These are phyloP conservation scores for Castanospermum australe DNA, from an alignment of 306 rosid species.

Conservation along the genomic window DNA sequence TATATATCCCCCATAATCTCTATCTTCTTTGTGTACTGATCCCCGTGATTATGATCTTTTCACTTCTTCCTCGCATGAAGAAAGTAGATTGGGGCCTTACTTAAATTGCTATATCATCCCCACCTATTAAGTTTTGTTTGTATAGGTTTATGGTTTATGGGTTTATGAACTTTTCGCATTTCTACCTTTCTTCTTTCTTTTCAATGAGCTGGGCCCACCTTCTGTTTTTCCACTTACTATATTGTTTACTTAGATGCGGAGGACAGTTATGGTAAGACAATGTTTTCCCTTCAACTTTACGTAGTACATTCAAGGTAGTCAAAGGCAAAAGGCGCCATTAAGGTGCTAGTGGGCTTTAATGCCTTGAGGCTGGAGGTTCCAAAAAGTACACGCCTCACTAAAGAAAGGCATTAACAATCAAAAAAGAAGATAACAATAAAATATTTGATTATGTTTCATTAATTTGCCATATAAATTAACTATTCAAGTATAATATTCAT, in stretches of 20 bases:
- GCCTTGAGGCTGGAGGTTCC: too few relatives aligned
- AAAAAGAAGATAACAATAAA: too few relatives aligned
- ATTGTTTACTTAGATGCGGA: not conserved
- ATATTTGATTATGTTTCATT: too few relatives aligned
- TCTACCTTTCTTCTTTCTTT: not conserved
- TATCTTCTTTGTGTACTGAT: slow-evolving; percentile 1
- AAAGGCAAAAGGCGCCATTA: too few relatives aligned
- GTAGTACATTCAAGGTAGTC: too few relatives aligned
- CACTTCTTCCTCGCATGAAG: not conserved
- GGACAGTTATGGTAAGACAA: slow-evolving; percentile 5
- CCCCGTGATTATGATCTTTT: not conserved
- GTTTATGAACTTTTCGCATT: not conserved
- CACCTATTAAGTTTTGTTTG: slow-evolving; percentile 11
- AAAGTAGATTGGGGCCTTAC: slow-evolving; percentile 9
- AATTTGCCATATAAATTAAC: too few relatives aligned
- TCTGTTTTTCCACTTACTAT: not conserved
- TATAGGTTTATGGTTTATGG: too few relatives aligned
- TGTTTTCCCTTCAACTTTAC: not conserved
- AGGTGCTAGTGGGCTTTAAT: too few relatives aligned
- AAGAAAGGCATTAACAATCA: too few relatives aligned
- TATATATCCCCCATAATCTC: not conserved
- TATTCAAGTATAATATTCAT: too few relatives aligned
- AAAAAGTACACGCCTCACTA: too few relatives aligned
- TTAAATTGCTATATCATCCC: slow-evolving; percentile 11
- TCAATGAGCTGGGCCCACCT: not conserved